These are phyloP conservation scores for Sporothrix curviconia DNA, from an alignment of 2,329 filamentous ascomycete genomes.

Conservation along the genomic window DNA sequence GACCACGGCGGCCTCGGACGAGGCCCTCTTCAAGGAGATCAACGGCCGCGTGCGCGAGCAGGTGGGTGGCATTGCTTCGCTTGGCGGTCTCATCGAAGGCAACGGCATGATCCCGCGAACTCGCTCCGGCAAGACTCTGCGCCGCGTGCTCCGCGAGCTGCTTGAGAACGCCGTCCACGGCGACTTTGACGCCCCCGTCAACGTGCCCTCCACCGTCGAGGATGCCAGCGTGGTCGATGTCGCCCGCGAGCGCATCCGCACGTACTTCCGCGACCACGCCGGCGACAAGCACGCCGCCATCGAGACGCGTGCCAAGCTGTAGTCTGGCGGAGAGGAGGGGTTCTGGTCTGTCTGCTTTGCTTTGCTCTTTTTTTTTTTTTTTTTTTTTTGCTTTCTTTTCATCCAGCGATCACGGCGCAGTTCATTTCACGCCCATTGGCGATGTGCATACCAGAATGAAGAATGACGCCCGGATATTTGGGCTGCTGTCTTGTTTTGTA, in stretches of 20 bases:
- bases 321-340: no score
- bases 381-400: not conserved
- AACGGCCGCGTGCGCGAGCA: slow-evolving; percentile 67
- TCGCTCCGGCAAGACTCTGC: slow-evolving; percentile 81
- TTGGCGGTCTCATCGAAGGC: slow-evolving; percentile 81
- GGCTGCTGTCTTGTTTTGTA: not conserved
- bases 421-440: not conserved
- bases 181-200: slow-evolving; percentile 64
- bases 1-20: slow-evolving; percentile 7
- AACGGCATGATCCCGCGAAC: slow-evolving; percentile 88
- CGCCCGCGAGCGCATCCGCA: slow-evolving; percentile 61
- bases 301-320: slow-evolving; percentile 47
- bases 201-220: slow-evolving; percentile 78
- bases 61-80: slow-evolving; percentile 78
- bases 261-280: slow-evolving; percentile 62
- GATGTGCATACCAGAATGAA: not conserved
- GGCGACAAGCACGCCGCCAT: slow-evolving; percentile 34
- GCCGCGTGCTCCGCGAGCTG: slow-evolving; percentile 74
- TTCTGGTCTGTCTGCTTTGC: not conserved
- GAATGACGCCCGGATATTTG: not conserved
- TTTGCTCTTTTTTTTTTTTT: not conserved
- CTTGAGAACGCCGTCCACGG: slow-evolving; percentile 74
- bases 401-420: not conserved
- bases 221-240: slow-evolving; percentile 68
- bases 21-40: slow-evolving; percentile 50